Percentiles rank a stretch among this genome's conserved stretches.
Evolutionary conservation across 306 rosid species (phyloP).

Genomic region (Rubus idaeus): DNA sequence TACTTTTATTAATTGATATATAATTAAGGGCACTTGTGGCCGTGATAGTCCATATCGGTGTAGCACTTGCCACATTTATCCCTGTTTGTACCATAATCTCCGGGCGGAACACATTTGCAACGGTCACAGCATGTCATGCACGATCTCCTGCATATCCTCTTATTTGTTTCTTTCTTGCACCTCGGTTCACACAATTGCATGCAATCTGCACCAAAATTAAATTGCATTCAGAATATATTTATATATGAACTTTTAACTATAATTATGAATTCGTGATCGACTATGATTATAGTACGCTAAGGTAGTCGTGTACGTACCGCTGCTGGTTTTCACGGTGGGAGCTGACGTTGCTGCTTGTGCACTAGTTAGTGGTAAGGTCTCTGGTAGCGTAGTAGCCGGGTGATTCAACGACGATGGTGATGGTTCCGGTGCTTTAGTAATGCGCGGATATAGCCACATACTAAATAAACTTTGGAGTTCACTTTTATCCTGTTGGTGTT

Average conservation of each 20-base stretch:
- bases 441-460: neutral
- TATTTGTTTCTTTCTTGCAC: neutral
- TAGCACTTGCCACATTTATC: slow-evolving; percentile 17
- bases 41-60: neutral
- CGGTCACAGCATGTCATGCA: neutral
- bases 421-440: neutral
- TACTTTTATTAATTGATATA: neutral
- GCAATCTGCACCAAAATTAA: neutral
- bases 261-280: too few relatives aligned
- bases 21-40: neutral
- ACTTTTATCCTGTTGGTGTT: neutral
- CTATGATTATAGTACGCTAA: too few relatives aligned
- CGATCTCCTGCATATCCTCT: neutral
- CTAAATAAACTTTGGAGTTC: neutral
- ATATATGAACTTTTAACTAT: neutral
- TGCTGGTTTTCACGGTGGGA: neutral
- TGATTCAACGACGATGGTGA: neutral
- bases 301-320: neutral
- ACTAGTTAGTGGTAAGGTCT: too few relatives aligned
- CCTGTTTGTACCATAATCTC: neutral
- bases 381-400: neutral
- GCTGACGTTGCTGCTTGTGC: neutral
- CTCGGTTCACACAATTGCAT: neutral
- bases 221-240: too few relatives aligned
- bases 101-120: slow-evolving; percentile 15